Percentiles rank a stretch among this genome's conserved stretches.
Conservation (phyloP, 805 yeast species). For the Millerago galiae region DNA sequence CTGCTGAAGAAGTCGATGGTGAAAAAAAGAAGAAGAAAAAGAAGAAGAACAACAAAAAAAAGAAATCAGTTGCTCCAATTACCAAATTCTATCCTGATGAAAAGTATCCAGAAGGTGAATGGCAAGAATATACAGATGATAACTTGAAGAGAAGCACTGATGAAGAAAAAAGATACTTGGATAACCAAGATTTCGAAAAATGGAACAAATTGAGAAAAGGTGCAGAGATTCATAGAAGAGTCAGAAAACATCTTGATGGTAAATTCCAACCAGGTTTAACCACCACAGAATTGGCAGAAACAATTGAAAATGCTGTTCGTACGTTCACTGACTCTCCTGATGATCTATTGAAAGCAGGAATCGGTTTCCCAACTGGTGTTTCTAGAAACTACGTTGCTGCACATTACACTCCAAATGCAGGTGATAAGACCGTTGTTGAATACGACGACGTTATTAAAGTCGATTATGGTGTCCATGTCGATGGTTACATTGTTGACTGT, state of each 20-base stretch:
- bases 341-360: slow-evolving; percentile 69
- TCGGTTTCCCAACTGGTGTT: slow-evolving; percentile 98
- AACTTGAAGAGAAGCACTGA: slow-evolving; percentile 72
- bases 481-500: slow-evolving; percentile 90
- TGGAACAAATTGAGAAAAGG: slow-evolving; percentile 93
- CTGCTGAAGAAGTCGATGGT: too few relatives aligned
- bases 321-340: slow-evolving; percentile 50
- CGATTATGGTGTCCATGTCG: slow-evolving; percentile 93
- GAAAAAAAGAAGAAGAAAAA: too few relatives aligned
- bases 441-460: slow-evolving; percentile 95
- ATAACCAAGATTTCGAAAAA: slow-evolving; percentile 47
- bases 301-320: slow-evolving; percentile 80
- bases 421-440: slow-evolving; percentile 74
- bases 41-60: too few relatives aligned
- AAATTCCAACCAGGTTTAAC: slow-evolving; percentile 86
- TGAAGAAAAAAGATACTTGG: slow-evolving; percentile 79
- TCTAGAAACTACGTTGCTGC: slow-evolving; percentile 94
- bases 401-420: slow-evolving; percentile 95
- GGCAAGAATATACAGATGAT: slow-evolving; percentile 63
- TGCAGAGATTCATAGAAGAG: slow-evolving; percentile 93
- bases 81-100: slow-evolving; percentile 64
- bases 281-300: slow-evolving; percentile 83
- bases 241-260: slow-evolving; percentile 70
- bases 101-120: slow-evolving; percentile 80
- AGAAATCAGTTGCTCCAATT: slow-evolving; percentile 49